These are phyloP conservation scores for Colletotrichum limetticola DNA, from an alignment of 2,329 filamentous ascomycete genomes.

Conservation along the genomic window DNA sequence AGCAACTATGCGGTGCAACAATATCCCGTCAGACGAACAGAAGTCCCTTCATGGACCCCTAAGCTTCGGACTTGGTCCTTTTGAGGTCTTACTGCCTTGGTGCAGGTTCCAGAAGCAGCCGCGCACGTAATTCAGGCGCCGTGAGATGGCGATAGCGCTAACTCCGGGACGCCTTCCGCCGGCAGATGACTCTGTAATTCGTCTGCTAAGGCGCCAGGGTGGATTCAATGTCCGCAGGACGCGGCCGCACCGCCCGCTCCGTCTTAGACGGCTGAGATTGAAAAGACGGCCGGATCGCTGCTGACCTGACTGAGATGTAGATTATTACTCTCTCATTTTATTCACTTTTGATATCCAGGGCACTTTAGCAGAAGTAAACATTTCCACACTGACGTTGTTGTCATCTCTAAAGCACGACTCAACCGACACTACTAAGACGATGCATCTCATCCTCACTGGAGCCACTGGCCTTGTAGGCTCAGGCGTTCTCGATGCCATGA, in stretches of 20 bases:
- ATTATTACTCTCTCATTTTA: background rate
- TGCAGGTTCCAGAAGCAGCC: background rate
- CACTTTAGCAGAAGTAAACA: background rate
- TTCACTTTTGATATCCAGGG: background rate
- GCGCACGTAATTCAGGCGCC: background rate
- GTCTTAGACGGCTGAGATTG: background rate
- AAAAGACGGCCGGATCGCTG: background rate
- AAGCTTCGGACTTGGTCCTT: background rate
- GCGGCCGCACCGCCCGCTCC: background rate
- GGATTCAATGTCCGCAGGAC: background rate
- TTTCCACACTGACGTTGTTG: background rate
- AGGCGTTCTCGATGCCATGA: slow-evolving; percentile 69
- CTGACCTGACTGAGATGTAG: background rate
- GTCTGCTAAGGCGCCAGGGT: background rate
- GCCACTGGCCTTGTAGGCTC: slow-evolving; percentile 75
- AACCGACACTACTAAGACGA: slow-evolving; percentile 41
- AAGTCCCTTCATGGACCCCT: background rate
- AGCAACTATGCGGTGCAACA: background rate
- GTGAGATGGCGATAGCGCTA: slow-evolving; percentile 20
- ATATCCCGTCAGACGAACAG: background rate
- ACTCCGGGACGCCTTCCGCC: slow-evolving; percentile 4
- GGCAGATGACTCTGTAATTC: background rate
- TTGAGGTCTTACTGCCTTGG: background rate
- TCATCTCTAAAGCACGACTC: background rate
- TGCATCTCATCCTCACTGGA: slow-evolving; percentile 76